These are phyloP conservation scores for Naganishia onofrii DNA, from an alignment of 768 basidiomycete species.

Conservation along the genomic window DNA sequence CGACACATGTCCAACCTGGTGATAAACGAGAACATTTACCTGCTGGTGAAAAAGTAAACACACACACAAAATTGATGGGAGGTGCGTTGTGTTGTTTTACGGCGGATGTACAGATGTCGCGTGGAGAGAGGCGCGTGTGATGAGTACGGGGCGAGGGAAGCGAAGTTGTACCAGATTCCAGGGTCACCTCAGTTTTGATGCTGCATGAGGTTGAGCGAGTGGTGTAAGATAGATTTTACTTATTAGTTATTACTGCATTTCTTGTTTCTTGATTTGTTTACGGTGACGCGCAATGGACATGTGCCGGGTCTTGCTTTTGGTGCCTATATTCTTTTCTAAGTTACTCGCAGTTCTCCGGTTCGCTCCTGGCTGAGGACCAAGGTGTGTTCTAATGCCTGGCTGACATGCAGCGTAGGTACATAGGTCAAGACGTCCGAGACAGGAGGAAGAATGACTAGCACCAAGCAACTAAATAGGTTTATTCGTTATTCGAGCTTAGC, in stretches of 20 bases:
- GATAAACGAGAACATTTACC: conserved; percentile 86
- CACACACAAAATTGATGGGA: conserved; percentile 18
- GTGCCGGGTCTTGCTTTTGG: too few species aligned
- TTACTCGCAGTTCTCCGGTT: too few species aligned
- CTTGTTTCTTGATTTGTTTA: too few species aligned
- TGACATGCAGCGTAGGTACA: too few species aligned
- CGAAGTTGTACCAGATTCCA: neutral
- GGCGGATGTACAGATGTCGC: neutral
- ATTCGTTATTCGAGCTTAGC: too few species aligned
- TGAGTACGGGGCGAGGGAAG: neutral
- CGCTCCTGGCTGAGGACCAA: too few species aligned
- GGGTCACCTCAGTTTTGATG: neutral
- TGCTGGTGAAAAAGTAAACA: conserved; percentile 67
- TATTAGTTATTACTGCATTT: neutral
- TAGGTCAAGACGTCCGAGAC: too few species aligned
- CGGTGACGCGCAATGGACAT: neutral
- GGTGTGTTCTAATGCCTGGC: too few species aligned
- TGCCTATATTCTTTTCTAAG: neutral
- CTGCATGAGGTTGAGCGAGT: neutral
- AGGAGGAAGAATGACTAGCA: too few species aligned
- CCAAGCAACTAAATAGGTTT: too few species aligned
- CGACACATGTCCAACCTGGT: conserved; percentile 89
- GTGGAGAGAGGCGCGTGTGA: neutral
- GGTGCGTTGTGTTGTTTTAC: neutral
- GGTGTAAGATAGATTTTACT: neutral